Evolutionary conservation across 2,329 filamentous ascomycete species (phyloP).

Genomic region (Diaporthe australafricana): DNA sequence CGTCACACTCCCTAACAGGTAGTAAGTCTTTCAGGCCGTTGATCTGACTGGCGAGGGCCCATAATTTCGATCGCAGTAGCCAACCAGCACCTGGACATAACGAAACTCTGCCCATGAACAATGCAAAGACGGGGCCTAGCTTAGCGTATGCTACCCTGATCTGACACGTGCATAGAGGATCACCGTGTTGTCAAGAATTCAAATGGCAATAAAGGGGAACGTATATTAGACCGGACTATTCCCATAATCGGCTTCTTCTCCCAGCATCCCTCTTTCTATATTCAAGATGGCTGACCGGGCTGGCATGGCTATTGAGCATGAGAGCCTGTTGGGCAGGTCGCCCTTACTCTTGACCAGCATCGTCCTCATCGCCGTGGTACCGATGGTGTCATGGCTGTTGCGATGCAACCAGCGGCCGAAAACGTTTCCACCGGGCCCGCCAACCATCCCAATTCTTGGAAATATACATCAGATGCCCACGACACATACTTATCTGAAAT

Average conservation of each 20-base stretch:
- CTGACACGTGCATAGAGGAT: slow-evolving; percentile 6
- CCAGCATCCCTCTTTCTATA: neutral
- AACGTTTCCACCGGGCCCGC: slow-evolving; percentile 23
- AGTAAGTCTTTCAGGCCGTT: neutral
- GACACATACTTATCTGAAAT: neutral
- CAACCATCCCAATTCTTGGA: slow-evolving; percentile 1
- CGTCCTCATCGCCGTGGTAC: slow-evolving; percentile 1
- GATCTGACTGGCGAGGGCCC: neutral
- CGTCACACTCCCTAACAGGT: neutral
- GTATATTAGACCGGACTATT: neutral
- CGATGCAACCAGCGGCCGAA: slow-evolving; percentile 11
- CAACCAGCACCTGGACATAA: neutral
- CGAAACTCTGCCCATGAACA: neutral
- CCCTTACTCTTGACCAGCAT: neutral
- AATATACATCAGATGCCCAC: slow-evolving; percentile 28
- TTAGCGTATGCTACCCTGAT: slow-evolving; percentile 14
- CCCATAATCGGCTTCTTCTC: too few species aligned
- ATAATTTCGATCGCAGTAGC: neutral
- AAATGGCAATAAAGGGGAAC: neutral
- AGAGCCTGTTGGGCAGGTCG: neutral
- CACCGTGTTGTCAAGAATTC: neutral
- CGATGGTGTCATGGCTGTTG: neutral
- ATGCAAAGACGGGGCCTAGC: slow-evolving; percentile 9
- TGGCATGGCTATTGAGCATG: neutral
- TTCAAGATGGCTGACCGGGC: neutral